These are phyloP conservation scores for Cystofilobasidium capitatum DNA, from an alignment of 768 basidiomycete genomes.

Conservation along the genomic window DNA sequence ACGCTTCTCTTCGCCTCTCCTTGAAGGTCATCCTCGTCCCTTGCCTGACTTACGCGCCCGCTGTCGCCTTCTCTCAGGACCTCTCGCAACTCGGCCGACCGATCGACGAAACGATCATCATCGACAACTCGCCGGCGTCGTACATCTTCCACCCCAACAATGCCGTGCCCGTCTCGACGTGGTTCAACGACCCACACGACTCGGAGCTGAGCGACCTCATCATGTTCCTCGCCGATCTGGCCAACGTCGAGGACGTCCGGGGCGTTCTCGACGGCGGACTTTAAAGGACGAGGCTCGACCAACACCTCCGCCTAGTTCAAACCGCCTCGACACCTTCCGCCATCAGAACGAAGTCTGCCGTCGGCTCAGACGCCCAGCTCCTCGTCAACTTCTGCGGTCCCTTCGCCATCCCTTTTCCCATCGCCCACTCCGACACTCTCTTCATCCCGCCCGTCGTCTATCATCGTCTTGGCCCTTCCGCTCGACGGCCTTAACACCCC, in stretches of 20 bases:
- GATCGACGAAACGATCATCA: constrained; percentile 86
- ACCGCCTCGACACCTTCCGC: too few species aligned
- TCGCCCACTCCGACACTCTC: too few species aligned
- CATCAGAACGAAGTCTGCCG: too few species aligned
- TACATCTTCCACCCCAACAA: constrained; percentile 99
- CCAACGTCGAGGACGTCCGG: constrained; percentile 74
- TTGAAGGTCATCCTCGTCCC: neutral
- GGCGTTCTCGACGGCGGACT: constrained; percentile 68
- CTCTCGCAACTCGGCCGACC: constrained; percentile 93
- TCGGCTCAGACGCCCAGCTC: too few species aligned
- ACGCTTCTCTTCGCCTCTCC: constrained; percentile 27
- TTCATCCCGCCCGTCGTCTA: too few species aligned
- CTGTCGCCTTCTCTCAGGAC: constrained; percentile 50
- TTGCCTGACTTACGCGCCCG: neutral
- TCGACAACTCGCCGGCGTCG: constrained; percentile 97
- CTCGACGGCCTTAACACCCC: too few species aligned
- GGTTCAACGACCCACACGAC: constrained; percentile 99
- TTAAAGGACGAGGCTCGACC: too few species aligned
- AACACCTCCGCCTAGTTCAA: too few species aligned
- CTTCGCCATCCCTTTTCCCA: too few species aligned
- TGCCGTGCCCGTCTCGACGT: constrained; percentile 95
- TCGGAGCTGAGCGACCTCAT: constrained; percentile 92
- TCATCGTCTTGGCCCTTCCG: too few species aligned
- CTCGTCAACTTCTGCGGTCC: too few species aligned
- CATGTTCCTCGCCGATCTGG: constrained; percentile 84